Percentiles rank a stretch among this genome's conserved stretches.
These are phyloP conservation scores for Podila minutissima DNA, from an alignment of 192 early-diverging fungal genomes.

Conservation along the genomic window DNA sequence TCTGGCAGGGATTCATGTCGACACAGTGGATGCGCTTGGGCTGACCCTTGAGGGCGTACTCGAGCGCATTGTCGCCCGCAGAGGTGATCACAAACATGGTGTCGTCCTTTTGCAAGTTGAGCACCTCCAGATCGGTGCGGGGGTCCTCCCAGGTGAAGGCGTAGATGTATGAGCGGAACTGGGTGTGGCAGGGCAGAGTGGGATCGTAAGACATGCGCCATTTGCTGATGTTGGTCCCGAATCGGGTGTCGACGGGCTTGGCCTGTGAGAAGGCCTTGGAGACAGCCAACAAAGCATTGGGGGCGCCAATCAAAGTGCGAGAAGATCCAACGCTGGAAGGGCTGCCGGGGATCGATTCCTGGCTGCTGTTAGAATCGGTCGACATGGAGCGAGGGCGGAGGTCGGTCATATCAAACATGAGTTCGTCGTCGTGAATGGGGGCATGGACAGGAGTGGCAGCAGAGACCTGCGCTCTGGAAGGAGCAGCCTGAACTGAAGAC, in stretches of 20 bases:
- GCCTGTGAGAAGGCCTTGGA: conserved; percentile 9
- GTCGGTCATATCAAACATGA: conserved; percentile 18
- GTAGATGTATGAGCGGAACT: conserved; percentile 87
- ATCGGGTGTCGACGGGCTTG: conserved; percentile 18
- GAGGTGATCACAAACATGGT: conserved; percentile 84
- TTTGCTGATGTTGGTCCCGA: conserved; percentile 41
- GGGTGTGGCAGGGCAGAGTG: conserved; percentile 62
- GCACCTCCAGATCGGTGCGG: conserved; percentile 72
- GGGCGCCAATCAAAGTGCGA: conserved; percentile 25
- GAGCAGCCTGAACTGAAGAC: conserved; percentile 2
- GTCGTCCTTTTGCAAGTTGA: conserved; percentile 74
- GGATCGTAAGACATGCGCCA: conserved; percentile 68
- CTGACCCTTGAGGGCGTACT: conserved; percentile 77
- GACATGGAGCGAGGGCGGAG: conserved; percentile 44
- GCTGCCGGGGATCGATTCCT: conserved; percentile 22
- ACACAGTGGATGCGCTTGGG: conserved; percentile 79
- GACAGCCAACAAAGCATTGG: background rate
- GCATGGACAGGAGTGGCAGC: too few relatives aligned
- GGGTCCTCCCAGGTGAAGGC: conserved; percentile 93
- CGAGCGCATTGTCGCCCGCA: conserved; percentile 83
- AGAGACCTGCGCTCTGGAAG: too few relatives aligned
- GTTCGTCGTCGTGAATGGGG: conserved; percentile 13
- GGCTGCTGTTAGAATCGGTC: conserved; percentile 37
- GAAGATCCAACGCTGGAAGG: conserved; percentile 37
- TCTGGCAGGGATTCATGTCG: conserved; percentile 94